Evolutionary conservation across 2,329 filamentous ascomycete genomes (phyloP).

Genomic region (Fusarium sublunatum): DNA sequence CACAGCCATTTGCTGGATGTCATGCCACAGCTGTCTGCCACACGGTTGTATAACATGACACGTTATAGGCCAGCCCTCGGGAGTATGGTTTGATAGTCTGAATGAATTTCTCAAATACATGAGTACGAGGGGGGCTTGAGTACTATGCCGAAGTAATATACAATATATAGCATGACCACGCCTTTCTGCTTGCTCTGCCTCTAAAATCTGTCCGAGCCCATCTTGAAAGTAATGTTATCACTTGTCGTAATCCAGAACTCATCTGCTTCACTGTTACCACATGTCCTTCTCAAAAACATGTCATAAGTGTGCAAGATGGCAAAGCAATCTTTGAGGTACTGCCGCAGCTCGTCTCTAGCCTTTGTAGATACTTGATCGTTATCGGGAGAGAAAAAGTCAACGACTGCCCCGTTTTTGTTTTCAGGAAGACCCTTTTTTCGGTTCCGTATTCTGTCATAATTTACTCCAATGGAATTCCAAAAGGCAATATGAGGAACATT

Average conservation of each 20-base stretch:
- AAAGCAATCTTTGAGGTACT: slow-evolving; percentile 17
- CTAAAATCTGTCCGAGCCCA: too few species aligned
- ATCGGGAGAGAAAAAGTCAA: not conserved
- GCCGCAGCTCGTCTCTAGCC: not conserved
- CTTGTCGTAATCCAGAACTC: not conserved
- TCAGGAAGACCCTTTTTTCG: accelerated
- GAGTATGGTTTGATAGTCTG: too few species aligned
- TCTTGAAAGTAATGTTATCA: too few species aligned
- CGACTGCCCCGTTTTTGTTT: not conserved
- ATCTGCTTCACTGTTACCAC: not conserved
- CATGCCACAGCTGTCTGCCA: too few species aligned
- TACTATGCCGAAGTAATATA: too few species aligned
- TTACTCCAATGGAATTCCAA: slow-evolving; percentile 11
- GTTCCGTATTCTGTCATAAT: not conserved
- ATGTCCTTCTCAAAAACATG: not conserved
- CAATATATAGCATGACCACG: too few species aligned
- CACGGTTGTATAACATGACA: too few species aligned
- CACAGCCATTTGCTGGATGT: too few species aligned
- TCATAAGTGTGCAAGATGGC: slow-evolving; percentile 16
- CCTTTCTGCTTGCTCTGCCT: too few species aligned
- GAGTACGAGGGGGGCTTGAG: too few species aligned
- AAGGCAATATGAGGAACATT: slow-evolving; percentile 18
- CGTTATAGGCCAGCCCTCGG: too few species aligned
- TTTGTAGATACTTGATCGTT: not conserved
- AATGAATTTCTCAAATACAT: too few species aligned